Conservation (phyloP, 495 filamentous ascomycete genomes). For the Penicillium taxi region DNA sequence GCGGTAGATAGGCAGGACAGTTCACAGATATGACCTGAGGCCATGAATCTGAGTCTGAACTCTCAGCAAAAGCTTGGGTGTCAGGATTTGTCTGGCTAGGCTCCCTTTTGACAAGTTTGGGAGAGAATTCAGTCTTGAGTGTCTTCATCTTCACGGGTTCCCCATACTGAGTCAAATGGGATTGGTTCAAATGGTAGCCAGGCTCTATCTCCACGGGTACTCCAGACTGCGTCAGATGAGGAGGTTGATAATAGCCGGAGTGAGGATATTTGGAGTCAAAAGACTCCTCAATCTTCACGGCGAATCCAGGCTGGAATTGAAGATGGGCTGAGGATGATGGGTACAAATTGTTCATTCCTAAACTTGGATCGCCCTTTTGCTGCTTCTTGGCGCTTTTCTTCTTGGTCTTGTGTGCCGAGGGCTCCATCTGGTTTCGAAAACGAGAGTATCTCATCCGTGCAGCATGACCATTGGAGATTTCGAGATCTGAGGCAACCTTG, state of each 20-base stretch:
- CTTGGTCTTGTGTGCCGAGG: conserved; percentile 17
- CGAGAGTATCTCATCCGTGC: conserved; percentile 74
- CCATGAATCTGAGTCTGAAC: background rate
- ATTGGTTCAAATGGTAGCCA: too few species aligned
- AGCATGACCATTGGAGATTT: conserved; percentile 72
- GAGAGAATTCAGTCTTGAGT: too few species aligned
- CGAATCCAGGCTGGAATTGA: background rate
- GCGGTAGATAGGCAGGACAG: background rate
- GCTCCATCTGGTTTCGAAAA: conserved; percentile 56
- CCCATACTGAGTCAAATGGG: too few species aligned
- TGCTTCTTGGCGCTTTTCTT: conserved; percentile 13
- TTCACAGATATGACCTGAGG: background rate
- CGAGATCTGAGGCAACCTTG: conserved; percentile 50
- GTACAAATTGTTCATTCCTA: background rate
- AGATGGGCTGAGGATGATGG: too few species aligned
- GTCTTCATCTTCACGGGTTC: too few species aligned
- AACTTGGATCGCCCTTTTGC: conserved; percentile 4
- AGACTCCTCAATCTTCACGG: background rate
- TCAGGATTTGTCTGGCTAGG: background rate
- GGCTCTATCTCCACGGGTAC: too few species aligned
- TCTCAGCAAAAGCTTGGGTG: background rate
- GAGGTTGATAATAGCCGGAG: too few species aligned
- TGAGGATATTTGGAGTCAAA: too few species aligned
- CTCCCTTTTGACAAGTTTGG: background rate
- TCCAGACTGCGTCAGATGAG: too few species aligned